These are phyloP conservation scores for Casuarina equisetifolia DNA, from an alignment of 306 rosid species.

Conservation along the genomic window DNA sequence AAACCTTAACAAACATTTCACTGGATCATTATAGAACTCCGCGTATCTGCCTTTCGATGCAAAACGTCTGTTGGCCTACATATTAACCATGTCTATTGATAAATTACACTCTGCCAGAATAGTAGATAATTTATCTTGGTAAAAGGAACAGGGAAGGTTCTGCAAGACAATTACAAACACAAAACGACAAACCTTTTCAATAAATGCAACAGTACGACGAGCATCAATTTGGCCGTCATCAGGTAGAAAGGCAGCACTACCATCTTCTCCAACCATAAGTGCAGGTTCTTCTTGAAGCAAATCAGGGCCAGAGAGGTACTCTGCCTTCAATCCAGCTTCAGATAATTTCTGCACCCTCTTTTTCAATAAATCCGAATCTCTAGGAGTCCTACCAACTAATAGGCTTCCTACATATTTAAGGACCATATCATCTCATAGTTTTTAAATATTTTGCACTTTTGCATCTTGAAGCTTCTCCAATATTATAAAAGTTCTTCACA, in stretches of 20 bases:
- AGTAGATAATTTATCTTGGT: constrained; percentile 5
- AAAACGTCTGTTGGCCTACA: constrained; percentile 68
- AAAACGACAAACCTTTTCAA: constrained; percentile 56
- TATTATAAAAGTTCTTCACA: constrained; percentile 10
- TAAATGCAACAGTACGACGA: constrained; percentile 47
- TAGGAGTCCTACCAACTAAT: constrained; percentile 61
- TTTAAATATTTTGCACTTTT: not conserved
- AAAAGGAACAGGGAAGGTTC: not conserved
- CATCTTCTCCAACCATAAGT: constrained; percentile 52
- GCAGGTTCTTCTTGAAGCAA: constrained; percentile 67
- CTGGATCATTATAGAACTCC: constrained; percentile 78
- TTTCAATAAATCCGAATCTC: constrained; percentile 56
- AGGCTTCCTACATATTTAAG: constrained; percentile 63
- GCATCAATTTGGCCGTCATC: constrained; percentile 92
- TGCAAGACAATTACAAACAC: constrained; percentile 10
- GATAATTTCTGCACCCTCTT: constrained; percentile 56
- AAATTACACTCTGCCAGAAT: constrained; percentile 2
- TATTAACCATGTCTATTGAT: constrained; percentile 13
- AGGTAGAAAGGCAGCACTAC: constrained; percentile 77
- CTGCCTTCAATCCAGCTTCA: constrained; percentile 70
- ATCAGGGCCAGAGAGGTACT: constrained; percentile 61
- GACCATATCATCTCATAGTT: constrained; percentile 4
- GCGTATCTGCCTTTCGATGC: constrained; percentile 66
- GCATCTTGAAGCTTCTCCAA: not conserved
- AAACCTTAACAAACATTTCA: constrained; percentile 69